A percentile compares a stretch with the other conserved stretches of the same genome.
Evolutionary conservation across 257 asterid genomes (phyloP).

Genomic region (Verbena officinalis): DNA sequence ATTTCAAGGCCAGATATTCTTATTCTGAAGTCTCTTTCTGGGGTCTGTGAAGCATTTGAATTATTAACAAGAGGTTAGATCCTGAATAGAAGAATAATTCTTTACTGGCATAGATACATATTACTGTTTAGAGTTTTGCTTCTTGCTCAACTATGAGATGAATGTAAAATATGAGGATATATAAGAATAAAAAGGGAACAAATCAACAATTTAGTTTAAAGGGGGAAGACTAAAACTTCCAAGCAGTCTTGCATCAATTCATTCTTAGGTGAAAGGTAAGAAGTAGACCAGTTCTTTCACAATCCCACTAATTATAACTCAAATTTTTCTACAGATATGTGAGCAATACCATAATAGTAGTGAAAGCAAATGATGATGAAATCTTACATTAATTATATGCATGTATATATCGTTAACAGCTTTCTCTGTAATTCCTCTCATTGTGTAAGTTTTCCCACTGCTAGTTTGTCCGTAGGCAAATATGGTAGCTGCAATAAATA

Average conservation of each 20-base stretch:
- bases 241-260: constrained; percentile 8
- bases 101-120: not conserved
- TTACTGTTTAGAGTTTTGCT: not conserved
- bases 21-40: constrained; percentile 85
- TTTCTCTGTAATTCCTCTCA: constrained; percentile 92
- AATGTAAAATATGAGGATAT: not conserved
- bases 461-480: constrained; percentile 98
- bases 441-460: constrained; percentile 95
- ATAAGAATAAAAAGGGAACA: not conserved
- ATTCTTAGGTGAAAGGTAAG: not conserved
- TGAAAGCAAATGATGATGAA: constrained; percentile 4
- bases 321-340: constrained; percentile 9
- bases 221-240: constrained; percentile 1
- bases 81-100: constrained; percentile 4
- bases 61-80: constrained; percentile 5
- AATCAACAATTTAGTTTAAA: not conserved
- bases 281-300: not conserved
- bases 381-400: constrained; percentile 85
- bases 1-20: constrained; percentile 90
- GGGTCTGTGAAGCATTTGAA: constrained; percentile 57
- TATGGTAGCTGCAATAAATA: constrained; percentile 77
- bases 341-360: not conserved
- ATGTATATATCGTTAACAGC: constrained; percentile 79
- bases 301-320: not conserved
- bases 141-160: constrained; percentile 5